Percentiles rank a stretch among this genome's conserved stretches.
Conservation (phyloP, 257 asterid genomes). For the Euphrasia confusa region DNA sequence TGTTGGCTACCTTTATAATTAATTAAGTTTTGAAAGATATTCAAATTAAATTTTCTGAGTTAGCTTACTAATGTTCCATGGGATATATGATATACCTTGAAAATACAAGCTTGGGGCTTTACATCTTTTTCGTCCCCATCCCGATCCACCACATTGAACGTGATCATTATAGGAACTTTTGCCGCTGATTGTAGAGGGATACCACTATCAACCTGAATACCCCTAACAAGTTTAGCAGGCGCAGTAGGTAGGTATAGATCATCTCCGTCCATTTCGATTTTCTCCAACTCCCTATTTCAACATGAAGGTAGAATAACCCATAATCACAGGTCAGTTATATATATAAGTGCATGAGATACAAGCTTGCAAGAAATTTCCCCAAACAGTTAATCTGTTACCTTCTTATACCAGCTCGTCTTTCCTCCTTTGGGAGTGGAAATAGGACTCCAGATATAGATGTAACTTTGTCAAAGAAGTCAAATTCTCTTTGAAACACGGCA, state of each 20-base stretch:
- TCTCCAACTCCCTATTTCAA: conserved; percentile 81
- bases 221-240: conserved; percentile 75
- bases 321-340: conserved; percentile 7
- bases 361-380: conserved; percentile 18
- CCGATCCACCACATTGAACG: conserved; percentile 85
- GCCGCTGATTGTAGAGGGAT: conserved; percentile 99
- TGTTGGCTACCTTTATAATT: background rate
- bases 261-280: conserved; percentile 81
- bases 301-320: conserved; percentile 4
- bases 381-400: conserved; percentile 40
- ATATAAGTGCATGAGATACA: conserved; percentile 13
- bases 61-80: background rate
- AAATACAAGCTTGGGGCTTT: conserved; percentile 97
- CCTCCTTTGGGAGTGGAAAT: conserved; percentile 90
- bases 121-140: conserved; percentile 71
- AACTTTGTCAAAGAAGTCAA: conserved; percentile 96
- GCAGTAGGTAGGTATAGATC: conserved; percentile 98
- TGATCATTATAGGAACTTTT: conserved; percentile 98
- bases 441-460: conserved; percentile 97
- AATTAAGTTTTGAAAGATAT: conserved; percentile 2
- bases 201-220: conserved; percentile 94
- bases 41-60: conserved; percentile 5
- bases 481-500: conserved; percentile 74
- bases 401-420: conserved; percentile 88
- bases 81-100: conserved; percentile 58